These are phyloP conservation scores for Neurospora sp. DNA, from an alignment of 495 filamentous ascomycete species.

Conservation along the genomic window DNA sequence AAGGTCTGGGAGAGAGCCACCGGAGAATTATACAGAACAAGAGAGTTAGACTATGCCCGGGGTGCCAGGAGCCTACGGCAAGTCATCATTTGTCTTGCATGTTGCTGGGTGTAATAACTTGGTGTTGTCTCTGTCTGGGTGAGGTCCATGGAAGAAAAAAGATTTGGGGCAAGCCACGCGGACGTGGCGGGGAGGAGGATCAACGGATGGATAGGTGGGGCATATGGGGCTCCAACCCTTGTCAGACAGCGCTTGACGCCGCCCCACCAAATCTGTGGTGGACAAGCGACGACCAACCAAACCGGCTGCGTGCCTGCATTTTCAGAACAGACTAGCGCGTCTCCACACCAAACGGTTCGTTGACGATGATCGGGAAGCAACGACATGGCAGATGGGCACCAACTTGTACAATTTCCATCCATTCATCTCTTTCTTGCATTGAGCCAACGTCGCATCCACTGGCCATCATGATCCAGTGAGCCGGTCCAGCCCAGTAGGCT, in stretches of 20 bases:
- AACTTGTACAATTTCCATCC: background rate
- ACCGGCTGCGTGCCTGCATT: background rate
- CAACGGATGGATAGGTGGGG: background rate
- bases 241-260: background rate
- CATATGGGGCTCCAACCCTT: background rate
- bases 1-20: background rate
- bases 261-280: background rate
- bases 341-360: background rate
- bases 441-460: background rate
- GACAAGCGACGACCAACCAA: background rate
- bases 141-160: background rate
- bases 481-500: background rate
- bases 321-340: background rate
- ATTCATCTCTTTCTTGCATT: background rate
- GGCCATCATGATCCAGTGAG: background rate
- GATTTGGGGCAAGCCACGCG: background rate
- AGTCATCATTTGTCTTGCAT: background rate
- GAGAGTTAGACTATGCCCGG: background rate
- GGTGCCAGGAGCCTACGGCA: background rate
- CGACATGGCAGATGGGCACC: background rate
- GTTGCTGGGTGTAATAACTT: background rate
- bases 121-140: background rate
- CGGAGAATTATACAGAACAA: background rate
- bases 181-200: background rate
- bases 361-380: background rate